These are phyloP conservation scores for Neurospora sp. DNA, from an alignment of 495 filamentous ascomycete species.

Conservation along the genomic window DNA sequence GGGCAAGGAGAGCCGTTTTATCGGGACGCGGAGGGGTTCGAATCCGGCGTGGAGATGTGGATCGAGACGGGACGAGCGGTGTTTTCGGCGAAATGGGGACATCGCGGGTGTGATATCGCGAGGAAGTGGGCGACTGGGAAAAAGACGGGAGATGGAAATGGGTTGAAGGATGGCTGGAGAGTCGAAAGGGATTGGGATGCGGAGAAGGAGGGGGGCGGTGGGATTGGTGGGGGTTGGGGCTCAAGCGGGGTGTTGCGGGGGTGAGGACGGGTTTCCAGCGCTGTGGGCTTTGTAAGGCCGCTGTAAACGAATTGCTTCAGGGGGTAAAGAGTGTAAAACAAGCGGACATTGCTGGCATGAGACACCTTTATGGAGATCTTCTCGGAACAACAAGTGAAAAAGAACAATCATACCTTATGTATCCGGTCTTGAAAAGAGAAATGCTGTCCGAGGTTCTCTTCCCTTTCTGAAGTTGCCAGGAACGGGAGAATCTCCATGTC, in stretches of 20 bases:
- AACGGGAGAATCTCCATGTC: too few species aligned
- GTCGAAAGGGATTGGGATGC: slow-evolving; percentile 29
- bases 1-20: slow-evolving; percentile 50
- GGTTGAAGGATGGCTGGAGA: slow-evolving; percentile 26
- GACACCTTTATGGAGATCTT: too few species aligned
- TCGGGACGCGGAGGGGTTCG: slow-evolving; percentile 43
- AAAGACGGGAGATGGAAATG: neutral
- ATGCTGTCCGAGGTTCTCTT: too few species aligned
- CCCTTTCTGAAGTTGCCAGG: too few species aligned
- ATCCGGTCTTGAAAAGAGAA: too few species aligned
- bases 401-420: too few species aligned
- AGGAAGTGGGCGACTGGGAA: slow-evolving; percentile 4
- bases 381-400: too few species aligned
- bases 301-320: neutral
- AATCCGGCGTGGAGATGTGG: slow-evolving; percentile 34
- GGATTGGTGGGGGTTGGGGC: neutral
- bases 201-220: slow-evolving; percentile 11
- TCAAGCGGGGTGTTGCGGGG: neutral
- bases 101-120: slow-evolving; percentile 18
- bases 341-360: too few species aligned
- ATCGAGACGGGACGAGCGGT: slow-evolving; percentile 41
- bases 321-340: too few species aligned
- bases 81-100: slow-evolving; percentile 48
- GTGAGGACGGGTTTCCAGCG: neutral
- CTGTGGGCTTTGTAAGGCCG: neutral